These are phyloP conservation scores for Aureobasidium lini DNA, from an alignment of 2,329 filamentous ascomycete species.

Conservation along the genomic window DNA sequence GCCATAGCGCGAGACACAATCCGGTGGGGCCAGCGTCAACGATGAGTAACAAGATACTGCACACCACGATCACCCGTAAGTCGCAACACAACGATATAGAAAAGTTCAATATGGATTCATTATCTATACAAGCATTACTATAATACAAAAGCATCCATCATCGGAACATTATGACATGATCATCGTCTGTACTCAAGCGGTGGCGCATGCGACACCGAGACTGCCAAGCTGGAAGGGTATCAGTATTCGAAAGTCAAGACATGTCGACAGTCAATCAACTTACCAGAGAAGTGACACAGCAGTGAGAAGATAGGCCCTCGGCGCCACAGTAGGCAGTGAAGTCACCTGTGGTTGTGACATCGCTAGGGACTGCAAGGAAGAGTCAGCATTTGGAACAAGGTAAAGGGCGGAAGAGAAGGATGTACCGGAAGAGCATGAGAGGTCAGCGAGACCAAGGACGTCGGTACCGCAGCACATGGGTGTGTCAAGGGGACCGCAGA, in stretches of 20 bases:
- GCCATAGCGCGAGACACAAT: background rate
- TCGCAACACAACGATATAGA: too few species aligned
- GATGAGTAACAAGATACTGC: background rate
- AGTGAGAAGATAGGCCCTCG: background rate
- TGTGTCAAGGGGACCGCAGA: slow-evolving; percentile 6
- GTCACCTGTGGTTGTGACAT: background rate
- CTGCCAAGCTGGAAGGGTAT: background rate
- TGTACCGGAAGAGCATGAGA: background rate
- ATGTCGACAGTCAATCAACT: background rate
- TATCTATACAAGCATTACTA: background rate
- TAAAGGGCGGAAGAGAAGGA: background rate
- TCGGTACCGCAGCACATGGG: slow-evolving; percentile 6
- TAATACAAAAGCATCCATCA: background rate
- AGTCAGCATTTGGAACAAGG: background rate
- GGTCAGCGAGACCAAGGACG: background rate
- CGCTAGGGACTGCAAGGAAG: background rate
- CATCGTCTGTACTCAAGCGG: slow-evolving; percentile 13
- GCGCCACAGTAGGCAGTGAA: background rate
- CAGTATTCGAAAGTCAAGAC: background rate
- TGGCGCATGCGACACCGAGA: background rate
- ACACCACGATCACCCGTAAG: too few species aligned
- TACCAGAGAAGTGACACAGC: background rate
- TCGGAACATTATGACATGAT: too few species aligned
- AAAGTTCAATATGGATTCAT: background rate
- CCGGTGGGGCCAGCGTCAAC: background rate